Percentiles rank a stretch among this genome's conserved stretches.
These are phyloP conservation scores for Teunomyces gatunensis DNA, from an alignment of 805 yeast genomes.

Conservation along the genomic window DNA sequence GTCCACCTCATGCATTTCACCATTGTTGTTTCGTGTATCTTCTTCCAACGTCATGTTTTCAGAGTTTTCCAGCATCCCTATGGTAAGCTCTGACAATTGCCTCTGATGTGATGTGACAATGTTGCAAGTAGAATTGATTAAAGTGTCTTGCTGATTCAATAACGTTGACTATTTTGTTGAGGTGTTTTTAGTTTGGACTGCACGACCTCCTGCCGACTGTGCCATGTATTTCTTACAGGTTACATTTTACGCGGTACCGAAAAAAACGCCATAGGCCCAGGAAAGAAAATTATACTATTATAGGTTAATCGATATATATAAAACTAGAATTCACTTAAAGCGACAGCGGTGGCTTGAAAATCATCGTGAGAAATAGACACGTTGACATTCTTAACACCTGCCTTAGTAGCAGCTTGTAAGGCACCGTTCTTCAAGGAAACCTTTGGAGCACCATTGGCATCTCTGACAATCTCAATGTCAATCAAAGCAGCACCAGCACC, in stretches of 20 bases:
- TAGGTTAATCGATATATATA: not conserved
- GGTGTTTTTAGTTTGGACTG: slow-evolving; percentile 1
- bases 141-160: not conserved
- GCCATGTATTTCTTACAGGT: slow-evolving; percentile 3
- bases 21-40: not conserved
- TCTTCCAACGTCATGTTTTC: not conserved
- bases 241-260: not conserved
- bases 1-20: not conserved
- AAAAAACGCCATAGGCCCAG: not conserved
- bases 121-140: not conserved
- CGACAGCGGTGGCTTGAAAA: slow-evolving; percentile 96
- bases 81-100: not conserved
- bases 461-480: slow-evolving; percentile 84
- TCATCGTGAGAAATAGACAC: slow-evolving; percentile 97
- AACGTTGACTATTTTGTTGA: slow-evolving; percentile 4
- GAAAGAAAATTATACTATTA: not conserved
- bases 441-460: slow-evolving; percentile 72
- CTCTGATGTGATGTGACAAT: not conserved
- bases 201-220: slow-evolving; percentile 2
- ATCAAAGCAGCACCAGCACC: slow-evolving; percentile 95
- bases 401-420: slow-evolving; percentile 61
- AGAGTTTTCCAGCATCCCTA: slow-evolving; percentile 2
- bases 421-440: slow-evolving; percentile 81
- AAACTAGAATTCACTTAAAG: slow-evolving; percentile 57
- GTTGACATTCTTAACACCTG: slow-evolving; percentile 68